These are phyloP conservation scores for Theileria orientalis DNA, from an alignment of 169 alveolate species.

Conservation along the genomic window DNA sequence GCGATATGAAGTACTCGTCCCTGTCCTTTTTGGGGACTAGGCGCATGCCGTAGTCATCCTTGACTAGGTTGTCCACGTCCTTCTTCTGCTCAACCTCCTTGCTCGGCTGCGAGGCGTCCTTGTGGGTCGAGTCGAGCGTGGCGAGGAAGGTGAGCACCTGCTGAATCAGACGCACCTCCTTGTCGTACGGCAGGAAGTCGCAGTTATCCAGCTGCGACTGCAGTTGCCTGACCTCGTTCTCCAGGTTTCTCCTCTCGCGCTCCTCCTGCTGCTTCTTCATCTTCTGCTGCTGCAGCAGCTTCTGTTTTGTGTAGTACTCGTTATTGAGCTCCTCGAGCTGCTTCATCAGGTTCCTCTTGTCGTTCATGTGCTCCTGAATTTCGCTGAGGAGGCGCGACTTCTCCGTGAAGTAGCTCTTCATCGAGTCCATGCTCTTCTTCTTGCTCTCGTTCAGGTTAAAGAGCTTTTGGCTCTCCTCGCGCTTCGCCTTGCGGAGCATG, in stretches of 20 bases:
- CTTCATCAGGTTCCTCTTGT: constrained; percentile 42
- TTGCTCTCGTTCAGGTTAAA: constrained; percentile 37
- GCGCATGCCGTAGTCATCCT: constrained; percentile 30
- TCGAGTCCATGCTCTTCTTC: constrained; percentile 45
- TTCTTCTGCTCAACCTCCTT: background rate
- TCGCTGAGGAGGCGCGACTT: constrained; percentile 34
- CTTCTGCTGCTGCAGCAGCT: constrained; percentile 43
- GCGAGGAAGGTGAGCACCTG: constrained; percentile 51
- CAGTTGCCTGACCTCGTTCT: constrained; percentile 51
- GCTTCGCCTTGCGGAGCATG: constrained; percentile 44
- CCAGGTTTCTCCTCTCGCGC: constrained; percentile 55
- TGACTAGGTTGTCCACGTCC: background rate
- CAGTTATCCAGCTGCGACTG: constrained; percentile 57
- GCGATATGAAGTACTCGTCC: constrained; percentile 57
- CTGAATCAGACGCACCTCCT: constrained; percentile 56
- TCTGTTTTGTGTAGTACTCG: constrained; percentile 59
- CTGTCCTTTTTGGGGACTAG: constrained; percentile 63
- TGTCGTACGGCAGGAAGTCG: constrained; percentile 57
- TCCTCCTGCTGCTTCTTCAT: constrained; percentile 62
- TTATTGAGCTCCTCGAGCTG: constrained; percentile 60
- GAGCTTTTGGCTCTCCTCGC: constrained; percentile 56
- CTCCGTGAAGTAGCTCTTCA: constrained; percentile 40
- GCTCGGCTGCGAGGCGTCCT: constrained; percentile 3
- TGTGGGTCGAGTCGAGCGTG: constrained; percentile 23
- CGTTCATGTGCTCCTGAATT: constrained; percentile 52